Evolutionary conservation across 305 asterid genomes (phyloP).

Genomic region (Fraxinus sp.): DNA sequence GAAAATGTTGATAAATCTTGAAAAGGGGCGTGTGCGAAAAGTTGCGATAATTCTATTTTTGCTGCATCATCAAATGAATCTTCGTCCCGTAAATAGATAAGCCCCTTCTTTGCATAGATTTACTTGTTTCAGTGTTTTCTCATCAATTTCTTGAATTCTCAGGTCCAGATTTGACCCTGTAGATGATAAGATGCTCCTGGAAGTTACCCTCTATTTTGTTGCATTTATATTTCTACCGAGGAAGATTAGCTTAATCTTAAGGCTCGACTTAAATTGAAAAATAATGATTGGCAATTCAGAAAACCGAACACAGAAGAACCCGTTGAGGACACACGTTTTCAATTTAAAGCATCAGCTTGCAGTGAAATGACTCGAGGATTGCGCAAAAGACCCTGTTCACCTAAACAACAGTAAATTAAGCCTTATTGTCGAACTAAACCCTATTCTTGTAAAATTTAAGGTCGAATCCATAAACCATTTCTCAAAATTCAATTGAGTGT

Average conservation of each 20-base stretch:
- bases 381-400: background rate
- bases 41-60: background rate
- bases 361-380: background rate
- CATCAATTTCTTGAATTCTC: background rate
- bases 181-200: background rate
- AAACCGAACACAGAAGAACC: background rate
- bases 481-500: background rate
- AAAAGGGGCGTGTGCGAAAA: conserved; percentile 6
- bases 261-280: background rate
- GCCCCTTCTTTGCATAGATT: background rate
- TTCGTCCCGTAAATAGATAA: background rate
- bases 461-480: background rate
- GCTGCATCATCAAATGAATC: conserved; percentile 2
- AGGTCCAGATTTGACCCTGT: background rate
- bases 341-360: background rate
- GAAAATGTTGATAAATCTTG: conserved; percentile 6
- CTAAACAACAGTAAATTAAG: background rate
- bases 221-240: background rate
- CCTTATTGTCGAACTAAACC: background rate
- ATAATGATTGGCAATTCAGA: background rate
- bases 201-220: background rate
- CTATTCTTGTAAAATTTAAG: background rate
- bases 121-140: background rate
- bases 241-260: background rate
- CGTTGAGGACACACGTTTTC: background rate